Conservation (phyloP, 1,284 basidiomycete species). For the Cryptococcus wingfieldii region DNA sequence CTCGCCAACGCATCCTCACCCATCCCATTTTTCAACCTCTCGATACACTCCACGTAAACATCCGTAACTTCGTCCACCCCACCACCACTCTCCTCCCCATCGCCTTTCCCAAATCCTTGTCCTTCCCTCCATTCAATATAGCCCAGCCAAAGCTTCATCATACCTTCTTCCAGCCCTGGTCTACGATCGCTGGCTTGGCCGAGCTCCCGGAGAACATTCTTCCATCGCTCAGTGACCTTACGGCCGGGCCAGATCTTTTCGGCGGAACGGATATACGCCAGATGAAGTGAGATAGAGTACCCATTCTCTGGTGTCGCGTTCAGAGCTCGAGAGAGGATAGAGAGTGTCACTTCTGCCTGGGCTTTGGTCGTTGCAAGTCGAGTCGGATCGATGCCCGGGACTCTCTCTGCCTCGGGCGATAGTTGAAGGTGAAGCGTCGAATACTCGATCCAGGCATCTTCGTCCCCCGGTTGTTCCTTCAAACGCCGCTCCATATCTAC, state of each 20-base stretch:
- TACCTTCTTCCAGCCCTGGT: conserved; percentile 19
- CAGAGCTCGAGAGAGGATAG: conserved; percentile 40
- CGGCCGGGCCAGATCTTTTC: conserved; percentile 34
- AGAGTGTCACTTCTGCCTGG: conserved; percentile 41
- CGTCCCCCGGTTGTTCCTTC: conserved; percentile 22
- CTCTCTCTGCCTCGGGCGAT: conserved; percentile 8
- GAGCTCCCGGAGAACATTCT: conserved; percentile 34
- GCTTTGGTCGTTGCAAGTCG: conserved; percentile 17
- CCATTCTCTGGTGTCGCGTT: conserved; percentile 26
- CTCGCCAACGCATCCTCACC: conserved; percentile 7
- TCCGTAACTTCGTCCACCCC: conserved; percentile 43
- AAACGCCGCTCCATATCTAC: conserved; percentile 35
- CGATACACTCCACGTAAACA: conserved; percentile 39
- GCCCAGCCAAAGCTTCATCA: conserved; percentile 39
- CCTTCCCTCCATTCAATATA: conserved; percentile 47
- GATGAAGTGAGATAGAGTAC: conserved; percentile 28
- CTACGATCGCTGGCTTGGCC: not conserved
- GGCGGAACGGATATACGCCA: conserved; percentile 38
- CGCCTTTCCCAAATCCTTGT: conserved; percentile 32
- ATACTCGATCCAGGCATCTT: conserved; percentile 39
- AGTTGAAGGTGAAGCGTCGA: conserved; percentile 35
- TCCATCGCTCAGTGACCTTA: conserved; percentile 43
- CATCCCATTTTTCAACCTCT: conserved; percentile 14
- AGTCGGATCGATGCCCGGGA: not conserved
- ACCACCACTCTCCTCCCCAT: conserved; percentile 9